Evolutionary conservation across 139 green algal genomes (phyloP), one percentile per base, ranked within the genome.

Genomic region (Nannochloris sp.): DNA sequence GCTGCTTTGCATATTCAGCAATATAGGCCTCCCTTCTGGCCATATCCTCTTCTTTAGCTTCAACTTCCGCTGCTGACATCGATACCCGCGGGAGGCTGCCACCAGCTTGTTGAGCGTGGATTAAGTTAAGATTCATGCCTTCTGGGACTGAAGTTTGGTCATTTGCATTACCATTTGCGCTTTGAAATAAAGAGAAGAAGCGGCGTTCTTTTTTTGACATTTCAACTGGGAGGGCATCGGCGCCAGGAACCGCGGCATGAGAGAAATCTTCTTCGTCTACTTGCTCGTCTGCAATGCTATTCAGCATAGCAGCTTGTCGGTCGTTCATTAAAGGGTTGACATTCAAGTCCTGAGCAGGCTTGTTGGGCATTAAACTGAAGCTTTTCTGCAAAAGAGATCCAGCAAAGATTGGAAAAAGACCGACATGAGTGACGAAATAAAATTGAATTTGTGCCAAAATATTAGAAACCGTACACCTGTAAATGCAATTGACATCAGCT

Each of bases 31-130:
- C 34, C 33, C 59, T 15, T 36, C 59, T 19, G 0, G 33, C 59
- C 42, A 54, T 32, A 65, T 65, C 59, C 24, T 65, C 59, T 15
- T 45, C 13, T n/a, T 65, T 48, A 9, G 59, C 59, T 6, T 54
- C 34, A 12, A 54, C 51, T 33, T 65, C 59, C 12, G 35, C 59
- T 13, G n/a, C 15, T 3, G 59, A 31, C 10, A 31, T 33, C 7
- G 10, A 10, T 9, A 65, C 59, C 24, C 15, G 37, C 13, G 59
- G 59, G 13, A 65, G 34, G 42, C 19, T 19, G 19, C 19, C 42
- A 51, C 19, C 42, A 14, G 48, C 59, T 23, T 55, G 14, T 13
- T 23, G 30, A 0, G 14, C 19, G 13, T 27, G 48, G 14, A 65
- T 34, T 31, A 42, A 42, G 31, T 60, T 31, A 24, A 60, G 30